Evolutionary conservation across 23 red algal genomes (phyloP), one percentile per base, ranked within the genome.

Genomic region (Chondrus crispus): DNA sequence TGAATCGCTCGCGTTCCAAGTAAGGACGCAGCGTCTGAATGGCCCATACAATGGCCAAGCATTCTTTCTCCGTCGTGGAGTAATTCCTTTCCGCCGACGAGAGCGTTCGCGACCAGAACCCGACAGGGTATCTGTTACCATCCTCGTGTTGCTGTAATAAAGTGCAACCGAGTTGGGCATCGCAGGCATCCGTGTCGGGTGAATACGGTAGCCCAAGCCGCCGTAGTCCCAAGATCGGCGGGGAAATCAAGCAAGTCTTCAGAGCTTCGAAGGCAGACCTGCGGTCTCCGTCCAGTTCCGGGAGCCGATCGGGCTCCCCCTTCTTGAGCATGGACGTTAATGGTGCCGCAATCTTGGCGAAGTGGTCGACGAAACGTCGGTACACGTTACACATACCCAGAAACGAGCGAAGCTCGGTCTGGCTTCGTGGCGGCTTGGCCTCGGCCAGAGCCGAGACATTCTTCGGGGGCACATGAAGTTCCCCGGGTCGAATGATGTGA

Each of bases 371-470:
- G 41, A 85, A 68, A 14, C 81, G 47, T 7, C 53, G 44, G 53
- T 85, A 66, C n/a, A 85, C 44, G 43, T 55, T 60, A 20, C 46
- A 55, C 30, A 85, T 29, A 6, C 81, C 81, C 16, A 85, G 32
- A 18, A 85, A 85, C 7, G 16, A 63, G 30, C 16, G 60, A 16
- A 85, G 81, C 19, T 63, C 22, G 26, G 44, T 85, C 53, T 85
- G 19, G 12, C 20, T 85, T 3, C n/a, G 29, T 14, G 81, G 81
- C 29, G 1, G 55, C 24, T 44, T 40, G 5, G 43, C 30, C 4
- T 16, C 24, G 19, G 36, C 36, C 19, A 63, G 19, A 5, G 81
- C 53, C 13, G 6, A 2, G 20, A 85, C 24, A 6, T 62, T 55
- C 46, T 55, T 62, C 20, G 51, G 38, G 51, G 19, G 28, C 19